Evolutionary conservation across 2,329 filamentous ascomycete genomes (phyloP).

Genomic region (Claviceps pusilla): DNA sequence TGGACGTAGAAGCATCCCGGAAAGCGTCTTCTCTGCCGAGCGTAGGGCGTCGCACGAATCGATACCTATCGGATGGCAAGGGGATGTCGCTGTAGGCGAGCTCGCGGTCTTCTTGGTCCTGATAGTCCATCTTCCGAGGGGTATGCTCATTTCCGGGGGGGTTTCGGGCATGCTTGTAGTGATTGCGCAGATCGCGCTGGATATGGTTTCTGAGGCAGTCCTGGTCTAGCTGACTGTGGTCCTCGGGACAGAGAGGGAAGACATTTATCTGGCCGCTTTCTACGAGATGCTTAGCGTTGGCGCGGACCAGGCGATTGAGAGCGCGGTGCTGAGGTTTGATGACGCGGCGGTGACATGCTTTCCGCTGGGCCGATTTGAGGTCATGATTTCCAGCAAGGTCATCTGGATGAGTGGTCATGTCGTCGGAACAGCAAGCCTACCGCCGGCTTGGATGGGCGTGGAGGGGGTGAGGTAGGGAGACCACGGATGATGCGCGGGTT

Average conservation of each 20-base stretch:
- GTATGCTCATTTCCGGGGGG: not conserved
- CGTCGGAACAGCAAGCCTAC: not conserved
- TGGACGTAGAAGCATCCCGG: constrained; percentile 24
- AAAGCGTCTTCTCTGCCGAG: constrained; percentile 34
- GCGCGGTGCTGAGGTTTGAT: constrained; percentile 3
- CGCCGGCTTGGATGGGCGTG: not conserved
- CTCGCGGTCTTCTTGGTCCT: constrained; percentile 18
- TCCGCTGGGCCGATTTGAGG: not conserved
- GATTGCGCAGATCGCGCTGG: constrained; percentile 4
- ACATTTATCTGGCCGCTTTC: constrained; percentile 6
- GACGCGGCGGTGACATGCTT: constrained; percentile 1
- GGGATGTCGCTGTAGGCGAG: constrained; percentile 21
- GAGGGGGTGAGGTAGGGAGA: no score
- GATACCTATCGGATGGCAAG: constrained; percentile 22
- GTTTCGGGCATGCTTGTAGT: constrained; percentile 1
- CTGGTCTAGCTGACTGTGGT: constrained; percentile 10
- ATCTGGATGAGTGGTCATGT: not conserved
- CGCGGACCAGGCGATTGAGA: constrained; percentile 16
- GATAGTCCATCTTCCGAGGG: constrained; percentile 5
- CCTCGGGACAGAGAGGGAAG: constrained; percentile 3
- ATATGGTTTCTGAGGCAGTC: constrained; percentile 7
- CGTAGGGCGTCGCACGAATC: constrained; percentile 22
- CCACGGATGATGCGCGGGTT: no score
- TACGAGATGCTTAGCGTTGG: constrained; percentile 17
- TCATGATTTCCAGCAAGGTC: not conserved